Evolutionary conservation across 148 eudicot genomes (phyloP).

Genomic region (Vaccinium corymbosum): DNA sequence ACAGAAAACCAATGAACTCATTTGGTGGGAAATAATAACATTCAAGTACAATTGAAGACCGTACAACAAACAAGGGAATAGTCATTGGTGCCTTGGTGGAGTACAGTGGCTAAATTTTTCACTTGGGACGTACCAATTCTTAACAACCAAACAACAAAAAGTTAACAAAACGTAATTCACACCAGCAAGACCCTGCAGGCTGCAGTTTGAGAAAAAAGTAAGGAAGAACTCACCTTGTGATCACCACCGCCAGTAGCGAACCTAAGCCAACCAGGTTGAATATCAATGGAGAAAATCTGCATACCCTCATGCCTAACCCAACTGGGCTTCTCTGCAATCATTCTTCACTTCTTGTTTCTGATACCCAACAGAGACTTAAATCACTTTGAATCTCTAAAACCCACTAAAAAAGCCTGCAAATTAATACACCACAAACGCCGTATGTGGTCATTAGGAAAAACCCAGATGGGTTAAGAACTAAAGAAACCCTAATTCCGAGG

Average conservation of each 20-base stretch:
- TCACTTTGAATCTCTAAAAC: constrained; percentile 12
- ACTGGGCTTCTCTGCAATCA: constrained; percentile 94
- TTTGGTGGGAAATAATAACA: background rate
- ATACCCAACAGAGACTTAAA: background rate
- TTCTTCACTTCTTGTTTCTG: constrained; percentile 20
- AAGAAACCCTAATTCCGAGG: constrained; percentile 18
- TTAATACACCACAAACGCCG: constrained; percentile 1
- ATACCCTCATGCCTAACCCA: constrained; percentile 88
- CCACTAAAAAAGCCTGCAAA: constrained; percentile 1
- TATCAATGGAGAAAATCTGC: constrained; percentile 95
- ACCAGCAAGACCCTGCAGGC: background rate
- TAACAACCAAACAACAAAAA: background rate
- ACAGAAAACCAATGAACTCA: background rate
- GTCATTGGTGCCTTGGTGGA: background rate
- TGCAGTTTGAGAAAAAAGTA: background rate
- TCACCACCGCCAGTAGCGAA: constrained; percentile 99
- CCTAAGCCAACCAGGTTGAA: constrained; percentile 86
- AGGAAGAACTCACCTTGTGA: constrained; percentile 59
- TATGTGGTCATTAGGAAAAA: background rate
- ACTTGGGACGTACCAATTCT: background rate
- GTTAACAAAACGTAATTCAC: background rate
- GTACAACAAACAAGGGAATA: background rate
- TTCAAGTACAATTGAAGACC: background rate
- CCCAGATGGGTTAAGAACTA: background rate
- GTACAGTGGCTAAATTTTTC: background rate